Evolutionary conservation across 2,329 filamentous ascomycete species (phyloP).

Genomic region (Nigrospora sphaerica): DNA sequence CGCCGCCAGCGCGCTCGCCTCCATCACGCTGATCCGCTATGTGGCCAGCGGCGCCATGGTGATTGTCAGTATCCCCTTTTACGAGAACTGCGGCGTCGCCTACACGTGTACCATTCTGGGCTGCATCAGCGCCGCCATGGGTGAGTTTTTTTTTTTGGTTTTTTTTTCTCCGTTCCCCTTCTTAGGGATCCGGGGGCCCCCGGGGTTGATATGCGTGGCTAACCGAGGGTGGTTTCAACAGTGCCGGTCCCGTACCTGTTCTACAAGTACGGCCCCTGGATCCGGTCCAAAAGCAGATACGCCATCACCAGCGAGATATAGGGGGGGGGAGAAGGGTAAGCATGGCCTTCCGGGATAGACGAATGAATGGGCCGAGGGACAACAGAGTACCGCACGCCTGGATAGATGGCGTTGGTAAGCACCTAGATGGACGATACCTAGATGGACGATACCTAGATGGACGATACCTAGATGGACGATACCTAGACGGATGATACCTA

Average conservation of each 20-base stretch:
- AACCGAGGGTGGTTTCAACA: not conserved
- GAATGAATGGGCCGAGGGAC: too few relatives aligned
- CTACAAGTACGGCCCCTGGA: conserved; percentile 26
- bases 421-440: too few relatives aligned
- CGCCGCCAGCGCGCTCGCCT: conserved; percentile 32
- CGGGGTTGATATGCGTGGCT: too few relatives aligned
- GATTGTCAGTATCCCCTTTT: conserved; percentile 21
- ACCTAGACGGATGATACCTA: too few relatives aligned
- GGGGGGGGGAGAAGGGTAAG: too few relatives aligned
- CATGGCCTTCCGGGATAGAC: too few relatives aligned
- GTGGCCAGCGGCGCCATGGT: conserved; percentile 27
- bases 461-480: too few relatives aligned
- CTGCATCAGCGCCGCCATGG: conserved; percentile 26
- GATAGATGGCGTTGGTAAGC: too few relatives aligned
- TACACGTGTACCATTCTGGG: conserved; percentile 32
- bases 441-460: too few relatives aligned
- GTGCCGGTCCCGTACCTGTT: conserved; percentile 36
- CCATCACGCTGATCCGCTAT: conserved; percentile 34
- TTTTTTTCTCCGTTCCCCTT: too few relatives aligned
- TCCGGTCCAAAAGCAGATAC: conserved; percentile 23
- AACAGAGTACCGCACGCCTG: too few relatives aligned
- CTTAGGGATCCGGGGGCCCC: too few relatives aligned
- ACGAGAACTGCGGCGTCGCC: conserved; percentile 27
- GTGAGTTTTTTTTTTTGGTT: not conserved
- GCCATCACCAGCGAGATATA: conserved; percentile 5